phyloP scores from a whole-genome alignment of 106 monocot species.

The Dioscorea alata region DNA sequence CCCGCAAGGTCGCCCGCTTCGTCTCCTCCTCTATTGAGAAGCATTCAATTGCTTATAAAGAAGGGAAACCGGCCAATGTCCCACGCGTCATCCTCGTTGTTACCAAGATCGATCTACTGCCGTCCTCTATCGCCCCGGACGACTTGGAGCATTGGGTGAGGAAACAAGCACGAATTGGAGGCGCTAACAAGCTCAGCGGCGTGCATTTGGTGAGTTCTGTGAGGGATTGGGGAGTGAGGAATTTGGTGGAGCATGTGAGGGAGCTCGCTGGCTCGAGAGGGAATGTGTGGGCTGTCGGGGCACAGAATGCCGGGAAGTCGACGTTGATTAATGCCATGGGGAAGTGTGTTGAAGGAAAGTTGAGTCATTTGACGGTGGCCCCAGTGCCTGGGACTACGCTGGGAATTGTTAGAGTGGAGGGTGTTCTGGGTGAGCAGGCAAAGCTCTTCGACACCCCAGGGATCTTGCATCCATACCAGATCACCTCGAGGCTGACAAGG shows the following conservation, averaged over 20 bases:
- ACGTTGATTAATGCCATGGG: conserved; percentile 95
- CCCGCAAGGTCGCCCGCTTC: conserved; percentile 44
- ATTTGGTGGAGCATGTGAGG: conserved; percentile 63
- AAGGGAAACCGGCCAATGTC: conserved; percentile 60
- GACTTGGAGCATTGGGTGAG: conserved; percentile 57
- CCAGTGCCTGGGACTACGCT: conserved; percentile 92
- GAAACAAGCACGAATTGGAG: conserved; percentile 34
- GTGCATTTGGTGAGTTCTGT: conserved; percentile 79
- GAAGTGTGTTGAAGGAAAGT: conserved; percentile 33
- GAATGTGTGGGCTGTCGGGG: conserved; percentile 93
- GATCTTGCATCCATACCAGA: conserved; percentile 76
- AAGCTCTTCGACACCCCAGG: conserved; percentile 96
- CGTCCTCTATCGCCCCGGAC: conserved; percentile 43
- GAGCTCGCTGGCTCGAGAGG: conserved; percentile 67
- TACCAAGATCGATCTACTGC: conserved; percentile 79
- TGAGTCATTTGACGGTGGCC: conserved; percentile 71
- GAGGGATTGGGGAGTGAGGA: conserved; percentile 68
- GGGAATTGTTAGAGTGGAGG: conserved; percentile 81
- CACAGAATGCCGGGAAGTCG: conserved; percentile 98
- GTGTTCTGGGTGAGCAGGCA: conserved; percentile 58
- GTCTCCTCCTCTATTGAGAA: conserved; percentile 45
- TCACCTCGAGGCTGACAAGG: conserved; percentile 64
- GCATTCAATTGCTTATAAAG: conserved; percentile 50
- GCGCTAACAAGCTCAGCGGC: conserved; percentile 42
- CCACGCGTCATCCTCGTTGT: conserved; percentile 76